Evolutionary conservation across 2,329 filamentous ascomycete species (phyloP).

Genomic region (Beauveria varroae): DNA sequence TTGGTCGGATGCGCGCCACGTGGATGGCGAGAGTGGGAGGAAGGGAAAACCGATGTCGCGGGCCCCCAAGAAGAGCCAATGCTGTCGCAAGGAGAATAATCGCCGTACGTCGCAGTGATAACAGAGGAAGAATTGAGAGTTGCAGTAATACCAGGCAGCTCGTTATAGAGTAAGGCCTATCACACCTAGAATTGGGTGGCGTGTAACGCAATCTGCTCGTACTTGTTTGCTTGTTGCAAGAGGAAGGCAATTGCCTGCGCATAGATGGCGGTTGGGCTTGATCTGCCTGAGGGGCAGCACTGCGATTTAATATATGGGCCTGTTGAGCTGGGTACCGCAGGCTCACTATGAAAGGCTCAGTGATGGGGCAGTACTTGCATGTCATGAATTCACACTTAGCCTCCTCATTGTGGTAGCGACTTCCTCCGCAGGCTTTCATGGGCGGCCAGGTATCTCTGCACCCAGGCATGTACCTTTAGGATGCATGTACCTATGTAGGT

Average conservation of each 20-base stretch:
- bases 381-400: too few species aligned
- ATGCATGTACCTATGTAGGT: neutral
- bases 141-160: neutral
- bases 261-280: too few species aligned
- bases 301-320: too few species aligned
- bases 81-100: neutral
- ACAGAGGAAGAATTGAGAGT: neutral
- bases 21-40: neutral
- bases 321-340: too few species aligned
- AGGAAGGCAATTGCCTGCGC: neutral
- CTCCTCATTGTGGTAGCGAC: too few species aligned
- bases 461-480: too few species aligned
- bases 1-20: neutral
- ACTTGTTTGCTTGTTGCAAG: neutral
- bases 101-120: neutral
- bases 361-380: too few species aligned
- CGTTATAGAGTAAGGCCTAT: neutral
- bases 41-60: neutral
- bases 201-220: neutral
- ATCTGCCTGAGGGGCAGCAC: constrained; percentile 7
- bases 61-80: neutral
- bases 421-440: too few species aligned
- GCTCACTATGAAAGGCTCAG: too few species aligned
- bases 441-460: too few species aligned
- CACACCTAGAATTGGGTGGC: neutral